A percentile compares a stretch with the other conserved stretches of the same genome.
These are phyloP conservation scores for Rhizopogon vulgaris DNA, from an alignment of 768 basidiomycete genomes.

Conservation along the genomic window DNA sequence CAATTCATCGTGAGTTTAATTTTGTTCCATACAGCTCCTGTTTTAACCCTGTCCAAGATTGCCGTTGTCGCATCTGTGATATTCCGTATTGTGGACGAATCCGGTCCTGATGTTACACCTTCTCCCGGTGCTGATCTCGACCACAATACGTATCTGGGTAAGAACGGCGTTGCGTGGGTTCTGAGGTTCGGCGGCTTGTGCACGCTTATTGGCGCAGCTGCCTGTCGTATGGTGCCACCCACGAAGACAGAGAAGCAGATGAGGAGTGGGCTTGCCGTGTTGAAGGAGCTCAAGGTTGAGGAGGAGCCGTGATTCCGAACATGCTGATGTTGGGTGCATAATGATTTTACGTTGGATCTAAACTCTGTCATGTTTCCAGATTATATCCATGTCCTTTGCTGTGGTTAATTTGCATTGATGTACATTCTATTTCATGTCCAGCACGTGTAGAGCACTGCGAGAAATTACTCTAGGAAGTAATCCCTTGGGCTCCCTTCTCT, in stretches of 20 bases:
- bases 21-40: background rate
- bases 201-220: slow-evolving; percentile 70
- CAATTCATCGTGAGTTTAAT: slow-evolving; percentile 74
- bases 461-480: background rate
- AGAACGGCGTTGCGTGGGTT: slow-evolving; percentile 92
- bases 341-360: background rate
- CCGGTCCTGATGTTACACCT: background rate
- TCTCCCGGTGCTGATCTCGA: slow-evolving; percentile 35
- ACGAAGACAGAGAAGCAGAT: slow-evolving; percentile 91
- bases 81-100: slow-evolving; percentile 73
- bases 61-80: slow-evolving; percentile 83
- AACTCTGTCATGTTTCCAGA: background rate
- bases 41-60: slow-evolving; percentile 41
- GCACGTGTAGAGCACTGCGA: too few species aligned
- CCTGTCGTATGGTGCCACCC: slow-evolving; percentile 78
- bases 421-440: too few species aligned
- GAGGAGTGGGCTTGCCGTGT: slow-evolving; percentile 71
- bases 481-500: background rate
- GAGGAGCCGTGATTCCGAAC: slow-evolving; percentile 30
- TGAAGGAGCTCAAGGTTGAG: slow-evolving; percentile 70
- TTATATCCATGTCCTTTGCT: background rate
- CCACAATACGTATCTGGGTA: slow-evolving; percentile 62
- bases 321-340: slow-evolving; percentile 8
- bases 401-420: background rate
- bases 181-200: slow-evolving; percentile 88